phyloP scores from a whole-genome alignment of 2,329 filamentous ascomycete species.

The Fusarium sp. region DNA sequence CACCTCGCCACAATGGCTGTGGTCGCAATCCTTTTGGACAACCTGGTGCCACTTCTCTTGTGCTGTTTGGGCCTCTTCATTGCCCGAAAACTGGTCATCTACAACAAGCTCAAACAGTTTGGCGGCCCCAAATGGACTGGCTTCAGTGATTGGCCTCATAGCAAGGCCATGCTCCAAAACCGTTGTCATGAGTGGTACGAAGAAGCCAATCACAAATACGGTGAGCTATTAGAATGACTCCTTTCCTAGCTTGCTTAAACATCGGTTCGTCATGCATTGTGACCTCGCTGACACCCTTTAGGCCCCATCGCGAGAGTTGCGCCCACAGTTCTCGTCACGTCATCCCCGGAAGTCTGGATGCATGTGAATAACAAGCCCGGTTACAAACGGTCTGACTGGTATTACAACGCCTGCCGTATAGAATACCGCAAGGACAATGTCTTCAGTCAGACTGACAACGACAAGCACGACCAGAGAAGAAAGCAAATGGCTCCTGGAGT shows the following conservation, averaged over 20 bases:
- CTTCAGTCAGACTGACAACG: slow-evolving; percentile 61
- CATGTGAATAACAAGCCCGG: slow-evolving; percentile 55
- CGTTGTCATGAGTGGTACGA: slow-evolving; percentile 21
- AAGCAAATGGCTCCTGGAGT: slow-evolving; percentile 64
- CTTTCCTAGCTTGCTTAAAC: no score
- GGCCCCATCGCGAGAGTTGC: slow-evolving; percentile 50
- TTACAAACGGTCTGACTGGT: slow-evolving; percentile 57
- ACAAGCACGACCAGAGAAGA: slow-evolving; percentile 56
- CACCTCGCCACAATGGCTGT: neutral
- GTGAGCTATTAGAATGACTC: neutral
- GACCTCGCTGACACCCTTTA: slow-evolving; percentile 2
- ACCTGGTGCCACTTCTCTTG: neutral
- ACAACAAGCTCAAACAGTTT: slow-evolving; percentile 13
- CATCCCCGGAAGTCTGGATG: slow-evolving; percentile 58
- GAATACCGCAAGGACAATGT: slow-evolving; percentile 63
- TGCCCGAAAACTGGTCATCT: neutral
- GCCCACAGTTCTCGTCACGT: slow-evolving; percentile 60
- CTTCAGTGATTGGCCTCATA: slow-evolving; percentile 14
- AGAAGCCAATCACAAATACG: slow-evolving; percentile 15
- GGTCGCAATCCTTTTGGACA: neutral
- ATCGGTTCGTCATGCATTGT: fast-evolving
- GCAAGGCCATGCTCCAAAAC: slow-evolving; percentile 10
- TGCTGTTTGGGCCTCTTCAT: neutral
- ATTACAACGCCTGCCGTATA: slow-evolving; percentile 56
- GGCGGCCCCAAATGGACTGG: slow-evolving; percentile 5